Conservation (phyloP, 257 asterid genomes). For the Gentiana straminea region DNA sequence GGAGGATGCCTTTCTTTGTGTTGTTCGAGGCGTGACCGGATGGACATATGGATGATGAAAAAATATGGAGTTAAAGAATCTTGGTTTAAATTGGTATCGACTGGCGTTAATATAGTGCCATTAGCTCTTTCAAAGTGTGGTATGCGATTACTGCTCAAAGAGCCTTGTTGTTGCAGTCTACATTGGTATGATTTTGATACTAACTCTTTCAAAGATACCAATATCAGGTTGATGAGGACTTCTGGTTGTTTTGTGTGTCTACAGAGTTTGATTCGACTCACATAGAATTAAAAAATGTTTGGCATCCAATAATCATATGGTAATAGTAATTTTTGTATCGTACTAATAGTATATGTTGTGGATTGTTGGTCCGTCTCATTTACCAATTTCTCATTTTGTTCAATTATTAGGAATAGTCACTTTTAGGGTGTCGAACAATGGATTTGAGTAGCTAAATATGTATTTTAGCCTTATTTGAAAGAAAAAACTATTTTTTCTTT, state of each 20-base stretch:
- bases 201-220: background rate
- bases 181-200: slow-evolving; percentile 1
- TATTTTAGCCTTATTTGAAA: no score
- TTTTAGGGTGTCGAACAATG: no score
- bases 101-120: background rate
- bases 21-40: background rate
- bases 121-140: background rate
- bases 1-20: background rate
- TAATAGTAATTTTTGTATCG: no score
- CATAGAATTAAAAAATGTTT: no score
- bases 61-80: slow-evolving; percentile 1
- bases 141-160: background rate
- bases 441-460: no score
- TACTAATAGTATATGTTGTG: no score
- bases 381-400: no score
- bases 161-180: background rate
- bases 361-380: no score
- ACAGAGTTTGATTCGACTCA: background rate
- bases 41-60: background rate
- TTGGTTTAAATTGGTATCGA: slow-evolving; percentile 2
- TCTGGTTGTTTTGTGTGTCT: background rate
- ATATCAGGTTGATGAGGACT: no score
- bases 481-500: no score
- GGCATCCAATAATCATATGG: no score
- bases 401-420: no score